phyloP scores from a whole-genome alignment of 768 basidiomycete genomes.

The Mycena vitilis region DNA sequence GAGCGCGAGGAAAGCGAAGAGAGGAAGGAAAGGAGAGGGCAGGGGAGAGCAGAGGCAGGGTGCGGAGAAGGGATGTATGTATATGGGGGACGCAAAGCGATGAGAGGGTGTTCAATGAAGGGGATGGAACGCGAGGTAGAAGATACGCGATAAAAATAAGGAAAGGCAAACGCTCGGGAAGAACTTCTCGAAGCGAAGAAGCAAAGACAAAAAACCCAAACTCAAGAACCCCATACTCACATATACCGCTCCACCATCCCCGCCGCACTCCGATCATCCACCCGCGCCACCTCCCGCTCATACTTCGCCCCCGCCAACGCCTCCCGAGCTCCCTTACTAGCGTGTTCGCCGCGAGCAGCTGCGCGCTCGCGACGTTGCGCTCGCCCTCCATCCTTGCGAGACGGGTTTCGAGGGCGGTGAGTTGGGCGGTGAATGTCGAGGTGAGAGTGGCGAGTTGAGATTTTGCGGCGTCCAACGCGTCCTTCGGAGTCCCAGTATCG shows the following conservation, averaged over 20 bases:
- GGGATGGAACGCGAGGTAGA: background rate
- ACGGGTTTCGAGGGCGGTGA: conserved; percentile 57
- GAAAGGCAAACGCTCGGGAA: too few species aligned
- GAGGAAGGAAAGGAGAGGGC: too few species aligned
- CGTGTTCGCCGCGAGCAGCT: conserved; percentile 60
- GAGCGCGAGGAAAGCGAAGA: too few species aligned
- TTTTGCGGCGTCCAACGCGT: background rate
- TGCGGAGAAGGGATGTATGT: too few species aligned
- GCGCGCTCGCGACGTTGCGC: conserved; percentile 53
- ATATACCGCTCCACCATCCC: conserved; percentile 90
- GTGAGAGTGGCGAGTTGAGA: conserved; percentile 40
- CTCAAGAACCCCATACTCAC: too few species aligned
- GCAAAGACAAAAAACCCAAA: too few species aligned
- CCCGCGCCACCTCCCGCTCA: conserved; percentile 64
- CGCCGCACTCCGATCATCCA: conserved; percentile 81
- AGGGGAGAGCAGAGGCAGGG: too few species aligned
- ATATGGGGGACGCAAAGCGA: too few species aligned
- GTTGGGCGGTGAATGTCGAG: conserved; percentile 62
- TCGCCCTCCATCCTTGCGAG: conserved; percentile 61
- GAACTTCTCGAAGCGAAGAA: too few species aligned
- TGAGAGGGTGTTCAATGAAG: too few species aligned
- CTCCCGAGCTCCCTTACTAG: conserved; percentile 54
- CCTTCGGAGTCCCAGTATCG: conserved; percentile 11
- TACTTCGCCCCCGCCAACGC: conserved; percentile 59
- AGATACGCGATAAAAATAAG: background rate